These are phyloP conservation scores for Arctium minus DNA, from an alignment of 129 eudicot species.

Conservation along the genomic window DNA sequence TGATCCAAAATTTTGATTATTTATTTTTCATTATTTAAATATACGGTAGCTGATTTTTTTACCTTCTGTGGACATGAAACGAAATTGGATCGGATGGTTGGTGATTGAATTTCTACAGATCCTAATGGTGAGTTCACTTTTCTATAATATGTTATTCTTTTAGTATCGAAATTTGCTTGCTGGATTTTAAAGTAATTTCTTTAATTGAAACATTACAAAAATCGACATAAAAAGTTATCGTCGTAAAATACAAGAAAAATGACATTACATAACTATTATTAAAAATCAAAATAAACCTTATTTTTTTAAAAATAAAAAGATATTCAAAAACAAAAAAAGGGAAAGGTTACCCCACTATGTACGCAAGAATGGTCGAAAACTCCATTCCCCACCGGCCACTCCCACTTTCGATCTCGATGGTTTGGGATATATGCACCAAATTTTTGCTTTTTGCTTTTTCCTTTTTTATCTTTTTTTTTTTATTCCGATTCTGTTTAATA, in stretches of 20 bases:
- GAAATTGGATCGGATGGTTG: background rate
- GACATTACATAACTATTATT: background rate
- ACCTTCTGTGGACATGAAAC: conserved; percentile 6
- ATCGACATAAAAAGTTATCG: background rate
- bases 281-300: background rate
- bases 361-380: conserved; percentile 23
- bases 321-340: background rate
- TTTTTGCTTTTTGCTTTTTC: background rate
- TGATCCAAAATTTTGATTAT: background rate
- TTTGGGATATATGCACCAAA: background rate
- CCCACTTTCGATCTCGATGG: conserved; percentile 16
- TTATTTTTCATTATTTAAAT: background rate
- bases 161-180: background rate
- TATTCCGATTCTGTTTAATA: background rate
- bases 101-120: conserved; percentile 22
- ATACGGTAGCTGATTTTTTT: background rate
- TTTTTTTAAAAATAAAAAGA: background rate
- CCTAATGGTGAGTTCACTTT: conserved; percentile 33
- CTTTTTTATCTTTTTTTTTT: background rate
- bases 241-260: conserved; percentile 4
- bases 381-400: conserved; percentile 16
- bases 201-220: background rate
- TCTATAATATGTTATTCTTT: background rate
- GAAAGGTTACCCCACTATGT: conserved; percentile 14
- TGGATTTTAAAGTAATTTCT: conserved; percentile 9